Conservation (phyloP, 805 yeast genomes). For the Yamadazyma kitorensis region DNA sequence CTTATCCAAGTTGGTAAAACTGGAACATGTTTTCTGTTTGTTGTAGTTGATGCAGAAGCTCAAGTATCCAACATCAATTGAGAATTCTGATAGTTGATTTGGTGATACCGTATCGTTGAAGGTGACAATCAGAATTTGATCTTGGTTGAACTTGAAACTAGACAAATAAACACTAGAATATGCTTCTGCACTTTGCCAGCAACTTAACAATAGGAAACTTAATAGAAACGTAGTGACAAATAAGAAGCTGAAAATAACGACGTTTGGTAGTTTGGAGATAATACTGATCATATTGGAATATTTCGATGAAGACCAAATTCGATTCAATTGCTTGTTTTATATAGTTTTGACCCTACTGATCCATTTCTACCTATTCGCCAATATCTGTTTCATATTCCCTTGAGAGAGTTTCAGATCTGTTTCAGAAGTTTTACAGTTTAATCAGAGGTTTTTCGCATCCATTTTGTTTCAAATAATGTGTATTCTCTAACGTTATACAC, state of each 20-base stretch:
- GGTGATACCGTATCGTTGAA: slow-evolving; percentile 10
- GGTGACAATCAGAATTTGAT: slow-evolving; percentile 14
- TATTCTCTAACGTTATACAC: too few species aligned
- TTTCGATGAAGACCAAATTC: neutral
- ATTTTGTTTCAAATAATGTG: too few species aligned
- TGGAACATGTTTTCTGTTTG: slow-evolving; percentile 34
- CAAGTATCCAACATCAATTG: slow-evolving; percentile 52
- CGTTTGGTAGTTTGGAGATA: slow-evolving; percentile 11
- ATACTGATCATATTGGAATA: slow-evolving; percentile 7
- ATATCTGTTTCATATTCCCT: slow-evolving; percentile 5
- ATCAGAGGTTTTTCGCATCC: too few species aligned
- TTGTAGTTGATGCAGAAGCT: slow-evolving; percentile 50
- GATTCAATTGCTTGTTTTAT: too few species aligned
- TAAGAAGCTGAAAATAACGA: slow-evolving; percentile 38
- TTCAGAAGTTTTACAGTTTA: neutral
- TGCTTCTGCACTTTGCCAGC: slow-evolving; percentile 36
- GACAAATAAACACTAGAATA: slow-evolving; percentile 52
- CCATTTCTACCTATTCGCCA: too few species aligned
- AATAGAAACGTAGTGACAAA: slow-evolving; percentile 50
- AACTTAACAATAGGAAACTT: slow-evolving; percentile 56
- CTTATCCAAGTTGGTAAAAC: slow-evolving; percentile 23
- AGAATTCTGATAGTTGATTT: slow-evolving; percentile 37
- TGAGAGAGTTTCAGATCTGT: slow-evolving; percentile 8
- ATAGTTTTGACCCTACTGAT: too few species aligned
- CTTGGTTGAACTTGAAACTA: slow-evolving; percentile 45